Conservation (phyloP, 2,329 filamentous ascomycete genomes). For the Colletotrichum lindemuthianum region DNA sequence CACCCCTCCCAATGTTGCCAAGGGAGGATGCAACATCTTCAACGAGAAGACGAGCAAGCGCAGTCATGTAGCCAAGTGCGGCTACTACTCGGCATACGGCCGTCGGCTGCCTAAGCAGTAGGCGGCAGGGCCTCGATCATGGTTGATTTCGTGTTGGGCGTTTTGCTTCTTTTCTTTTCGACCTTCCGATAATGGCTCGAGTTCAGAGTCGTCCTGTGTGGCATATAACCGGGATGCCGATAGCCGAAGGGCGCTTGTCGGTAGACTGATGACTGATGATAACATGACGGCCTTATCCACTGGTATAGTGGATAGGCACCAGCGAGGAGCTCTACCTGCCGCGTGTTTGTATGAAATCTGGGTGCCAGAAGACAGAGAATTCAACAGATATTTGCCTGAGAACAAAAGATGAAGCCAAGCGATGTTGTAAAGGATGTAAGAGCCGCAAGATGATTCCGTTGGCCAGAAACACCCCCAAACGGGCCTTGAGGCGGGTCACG, state of each 20-base stretch:
- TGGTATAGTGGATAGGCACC: conserved; percentile 12
- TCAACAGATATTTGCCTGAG: conserved; percentile 18
- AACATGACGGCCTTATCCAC: conserved; percentile 27
- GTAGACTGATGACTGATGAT: conserved; percentile 29
- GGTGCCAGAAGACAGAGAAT: conserved; percentile 33
- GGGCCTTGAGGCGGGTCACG: conserved; percentile 27
- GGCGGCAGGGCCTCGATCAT: conserved; percentile 1
- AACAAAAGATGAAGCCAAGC: conserved; percentile 3
- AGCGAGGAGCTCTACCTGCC: conserved; percentile 33
- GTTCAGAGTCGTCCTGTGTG: conserved; percentile 24
- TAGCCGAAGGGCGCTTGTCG: conserved; percentile 27
- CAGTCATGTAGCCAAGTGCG: conserved; percentile 75
- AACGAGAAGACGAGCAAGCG: conserved; percentile 79
- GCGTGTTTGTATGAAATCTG: conserved; percentile 14
- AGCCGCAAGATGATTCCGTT: conserved; percentile 30
- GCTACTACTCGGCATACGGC: conserved; percentile 74
- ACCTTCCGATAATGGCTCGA: conserved; percentile 14
- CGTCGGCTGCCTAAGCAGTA: conserved; percentile 56
- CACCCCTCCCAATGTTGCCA: conserved; percentile 89
- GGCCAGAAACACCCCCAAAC: conserved; percentile 27
- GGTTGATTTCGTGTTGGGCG: conserved; percentile 13
- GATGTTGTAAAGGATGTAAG: conserved; percentile 32
- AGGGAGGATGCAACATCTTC: conserved; percentile 84
- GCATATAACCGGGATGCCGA: conserved; percentile 16
- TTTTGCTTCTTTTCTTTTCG: conserved; percentile 11